Conservation (phyloP, 2,329 filamentous ascomycete genomes). For the Arthrobotrys megalospora region DNA sequence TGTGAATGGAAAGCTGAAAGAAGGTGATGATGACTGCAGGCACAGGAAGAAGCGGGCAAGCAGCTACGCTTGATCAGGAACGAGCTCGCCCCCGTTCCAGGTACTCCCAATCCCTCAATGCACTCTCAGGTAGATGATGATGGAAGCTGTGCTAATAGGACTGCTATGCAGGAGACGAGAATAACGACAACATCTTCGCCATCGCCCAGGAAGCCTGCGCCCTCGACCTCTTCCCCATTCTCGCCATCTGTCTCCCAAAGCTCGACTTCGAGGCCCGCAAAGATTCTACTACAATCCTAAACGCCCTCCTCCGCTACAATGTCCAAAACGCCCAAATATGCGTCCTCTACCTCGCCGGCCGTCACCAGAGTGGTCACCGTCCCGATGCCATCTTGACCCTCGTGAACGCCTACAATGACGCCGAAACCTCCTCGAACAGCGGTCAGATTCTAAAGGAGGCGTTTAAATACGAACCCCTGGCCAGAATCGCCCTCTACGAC, state of each 20-base stretch:
- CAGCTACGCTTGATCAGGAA: slow-evolving; percentile 92
- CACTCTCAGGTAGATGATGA: neutral
- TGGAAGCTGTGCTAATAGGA: slow-evolving; percentile 16
- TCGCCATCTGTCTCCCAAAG: slow-evolving; percentile 85
- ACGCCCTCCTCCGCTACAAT: slow-evolving; percentile 81
- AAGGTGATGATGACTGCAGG: slow-evolving; percentile 70
- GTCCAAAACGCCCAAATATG: slow-evolving; percentile 81
- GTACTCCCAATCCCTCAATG: slow-evolving; percentile 69
- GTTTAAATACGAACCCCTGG: slow-evolving; percentile 89
- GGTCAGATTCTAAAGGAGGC: slow-evolving; percentile 65
- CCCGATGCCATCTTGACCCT: slow-evolving; percentile 63
- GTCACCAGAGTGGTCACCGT: slow-evolving; percentile 64
- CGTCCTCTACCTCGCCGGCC: slow-evolving; percentile 69
- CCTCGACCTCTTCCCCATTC: slow-evolving; percentile 87
- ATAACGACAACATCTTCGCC: slow-evolving; percentile 83
- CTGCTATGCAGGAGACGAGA: neutral
- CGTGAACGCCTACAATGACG: slow-evolving; percentile 63
- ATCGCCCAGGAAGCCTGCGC: slow-evolving; percentile 87
- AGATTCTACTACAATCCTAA: slow-evolving; percentile 64
- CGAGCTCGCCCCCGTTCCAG: slow-evolving; percentile 91
- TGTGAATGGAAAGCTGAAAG: slow-evolving; percentile 25
- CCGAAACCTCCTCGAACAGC: slow-evolving; percentile 64
- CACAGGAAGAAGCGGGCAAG: slow-evolving; percentile 86
- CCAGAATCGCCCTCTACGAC: slow-evolving; percentile 92
- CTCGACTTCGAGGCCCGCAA: slow-evolving; percentile 82